phyloP scores from a whole-genome alignment of 257 asterid species.

The Solanum paucissectum region DNA sequence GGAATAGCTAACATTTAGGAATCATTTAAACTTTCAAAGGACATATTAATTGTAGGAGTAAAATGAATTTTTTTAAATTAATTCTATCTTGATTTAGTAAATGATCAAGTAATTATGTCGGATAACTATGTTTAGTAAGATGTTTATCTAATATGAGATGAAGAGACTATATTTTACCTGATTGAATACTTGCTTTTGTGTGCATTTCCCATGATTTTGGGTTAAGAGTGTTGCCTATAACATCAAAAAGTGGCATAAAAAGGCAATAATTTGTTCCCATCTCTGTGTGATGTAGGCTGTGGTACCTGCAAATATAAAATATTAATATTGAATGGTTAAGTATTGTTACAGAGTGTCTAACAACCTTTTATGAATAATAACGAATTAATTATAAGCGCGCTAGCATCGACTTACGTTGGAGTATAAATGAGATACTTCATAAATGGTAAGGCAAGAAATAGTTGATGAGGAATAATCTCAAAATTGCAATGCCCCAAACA shows the following conservation, averaged over 20 bases:
- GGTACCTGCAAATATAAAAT: conserved; percentile 44
- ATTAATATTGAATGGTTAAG: not conserved
- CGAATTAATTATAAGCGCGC: not conserved
- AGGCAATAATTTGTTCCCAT: conserved; percentile 65
- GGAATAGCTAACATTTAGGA: not conserved
- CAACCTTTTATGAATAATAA: not conserved
- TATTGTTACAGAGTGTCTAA: not conserved
- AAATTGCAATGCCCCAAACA: conserved; percentile 82
- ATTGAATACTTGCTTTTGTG: conserved; percentile 29
- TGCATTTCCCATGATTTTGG: conserved; percentile 65
- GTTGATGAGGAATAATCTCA: conserved; percentile 65
- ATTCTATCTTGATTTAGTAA: too few relatives aligned
- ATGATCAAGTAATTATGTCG: too few relatives aligned
- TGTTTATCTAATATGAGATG: accelerated
- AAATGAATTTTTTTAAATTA: too few relatives aligned
- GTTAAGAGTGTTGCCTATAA: conserved; percentile 63
- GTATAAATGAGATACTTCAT: conserved; percentile 57
- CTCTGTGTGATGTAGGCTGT: conserved; percentile 59
- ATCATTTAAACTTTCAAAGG: not conserved
- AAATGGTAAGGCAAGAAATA: conserved; percentile 49
- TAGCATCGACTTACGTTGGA: conserved; percentile 55
- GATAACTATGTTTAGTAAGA: not conserved
- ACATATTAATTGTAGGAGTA: not conserved
- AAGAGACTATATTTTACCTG: conserved; percentile 16
- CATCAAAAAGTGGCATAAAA: conserved; percentile 84